A percentile compares a stretch with the other conserved stretches of the same genome.
Evolutionary conservation across 257 asterid species (phyloP).

Genomic region (Przewalskia tangutica): DNA sequence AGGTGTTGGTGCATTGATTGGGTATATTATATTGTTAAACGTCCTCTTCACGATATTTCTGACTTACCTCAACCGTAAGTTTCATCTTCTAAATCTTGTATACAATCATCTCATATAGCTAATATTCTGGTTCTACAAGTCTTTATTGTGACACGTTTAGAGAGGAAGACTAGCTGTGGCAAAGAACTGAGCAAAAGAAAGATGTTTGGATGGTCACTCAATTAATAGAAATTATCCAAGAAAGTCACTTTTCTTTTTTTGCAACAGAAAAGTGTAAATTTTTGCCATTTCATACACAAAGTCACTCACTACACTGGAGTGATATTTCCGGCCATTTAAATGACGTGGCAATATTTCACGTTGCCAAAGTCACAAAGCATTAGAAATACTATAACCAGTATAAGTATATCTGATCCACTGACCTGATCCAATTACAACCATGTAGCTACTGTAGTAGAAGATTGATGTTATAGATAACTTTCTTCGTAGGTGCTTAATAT

Average conservation of each 20-base stretch:
- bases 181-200: not conserved
- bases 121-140: not conserved
- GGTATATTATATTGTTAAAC: constrained; percentile 22
- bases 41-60: constrained; percentile 23
- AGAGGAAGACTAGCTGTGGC: not conserved
- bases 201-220: not conserved
- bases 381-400: no score
- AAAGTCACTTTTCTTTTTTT: no score
- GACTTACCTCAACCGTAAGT: constrained; percentile 72
- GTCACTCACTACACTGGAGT: no score
- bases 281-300: no score
- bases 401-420: no score
- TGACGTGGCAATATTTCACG: no score
- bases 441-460: not conserved
- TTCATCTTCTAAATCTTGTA: constrained; percentile 9
- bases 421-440: no score
- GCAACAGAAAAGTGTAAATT: no score
- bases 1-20: constrained; percentile 35
- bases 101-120: not conserved
- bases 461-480: not conserved
- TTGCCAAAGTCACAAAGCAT: no score
- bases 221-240: no score
- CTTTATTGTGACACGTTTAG: not conserved
- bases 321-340: no score
- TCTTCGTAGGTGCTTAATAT: not conserved